Conservation (phyloP, 1,139 yeast species). For the Suhomyces chickasaworum region DNA sequence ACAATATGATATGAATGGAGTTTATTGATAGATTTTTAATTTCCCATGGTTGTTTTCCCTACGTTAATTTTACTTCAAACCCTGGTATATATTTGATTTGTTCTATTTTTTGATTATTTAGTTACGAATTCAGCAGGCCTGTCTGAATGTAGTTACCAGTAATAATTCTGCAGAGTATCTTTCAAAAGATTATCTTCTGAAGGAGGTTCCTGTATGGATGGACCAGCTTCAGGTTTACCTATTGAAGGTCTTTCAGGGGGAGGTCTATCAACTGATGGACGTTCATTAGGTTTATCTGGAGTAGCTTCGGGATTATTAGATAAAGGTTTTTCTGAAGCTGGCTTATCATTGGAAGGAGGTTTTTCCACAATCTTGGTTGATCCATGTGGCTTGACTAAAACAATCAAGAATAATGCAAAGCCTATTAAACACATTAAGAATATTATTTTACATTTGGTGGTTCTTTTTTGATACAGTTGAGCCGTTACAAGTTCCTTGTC, state of each 20-base stretch:
- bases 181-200: not conserved
- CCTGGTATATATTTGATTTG: conserved; percentile 4
- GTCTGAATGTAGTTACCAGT: conserved; percentile 5
- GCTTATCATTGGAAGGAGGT: conserved; percentile 19
- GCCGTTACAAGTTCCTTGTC: conserved; percentile 79
- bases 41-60: not conserved
- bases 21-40: conserved; percentile 3
- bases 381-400: conserved; percentile 64
- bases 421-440: conserved; percentile 71
- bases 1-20: conserved; percentile 13
- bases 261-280: not conserved
- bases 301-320: not conserved
- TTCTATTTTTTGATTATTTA: conserved; percentile 5
- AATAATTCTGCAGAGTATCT: not conserved
- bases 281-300: not conserved
- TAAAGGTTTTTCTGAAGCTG: conserved; percentile 1
- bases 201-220: not conserved
- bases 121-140: conserved; percentile 10
- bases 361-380: conserved; percentile 28
- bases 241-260: not conserved
- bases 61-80: conserved; percentile 5
- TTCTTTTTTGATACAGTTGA: conserved; percentile 77
- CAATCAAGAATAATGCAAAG: conserved; percentile 67
- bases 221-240: not conserved
- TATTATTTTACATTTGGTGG: conserved; percentile 88